Base-by-base conservation (phyloP, 2,329 filamentous ascomycete species). In the Grosmannia huntii region DNA sequence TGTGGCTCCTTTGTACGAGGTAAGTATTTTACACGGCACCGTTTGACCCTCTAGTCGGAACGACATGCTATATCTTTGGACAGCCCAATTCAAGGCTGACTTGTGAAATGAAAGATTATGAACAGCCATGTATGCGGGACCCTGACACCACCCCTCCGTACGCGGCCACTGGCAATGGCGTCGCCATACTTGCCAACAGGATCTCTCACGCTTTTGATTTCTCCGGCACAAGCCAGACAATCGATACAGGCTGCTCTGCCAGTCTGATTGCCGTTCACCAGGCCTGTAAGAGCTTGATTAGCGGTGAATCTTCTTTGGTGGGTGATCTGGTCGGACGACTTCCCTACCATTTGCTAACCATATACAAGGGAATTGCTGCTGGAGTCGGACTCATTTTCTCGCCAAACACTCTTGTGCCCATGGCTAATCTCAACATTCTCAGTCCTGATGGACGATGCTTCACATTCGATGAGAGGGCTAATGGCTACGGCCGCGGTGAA, bases 401-500 rank as follows among this genome's bases (percentile, higher is more conserved):
- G 0, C 78, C 78, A 0, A 76, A 76, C 56, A 81, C 77, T 4
- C 79, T 80, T 64, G 77, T 80, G 70, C 76, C 77, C 1, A 81
- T 80, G 77, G 77, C 76, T 1, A 76, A 74, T 5, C 66, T 80
- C 21, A 78, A 77, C 61, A 79, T 81, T 56, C 68, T 81, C 0
- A 78, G 76, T 50, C 72, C 76, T 1, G 73, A 77, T 58, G 77
- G 78, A 1, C 77, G 72, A 59, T 76, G 72, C 41, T 76, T 76
- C 60, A 78, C 78, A 5, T 84, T 80, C 64, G 83, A 84, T 63
- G 66, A 72, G n/a, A 73, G 74, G 3, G 84, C 81, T 21, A 79
- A 81, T 59, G 85, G 84, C 1, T 87, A 86, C 64, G 82, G 78
- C 0, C 74, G 83, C 36, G 84, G 83, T 1, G 84, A 87, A 64